Evolutionary conservation across 768 basidiomycete species (phyloP), one percentile per base, ranked within the genome.

Genomic region (Phallus indusiatus): DNA sequence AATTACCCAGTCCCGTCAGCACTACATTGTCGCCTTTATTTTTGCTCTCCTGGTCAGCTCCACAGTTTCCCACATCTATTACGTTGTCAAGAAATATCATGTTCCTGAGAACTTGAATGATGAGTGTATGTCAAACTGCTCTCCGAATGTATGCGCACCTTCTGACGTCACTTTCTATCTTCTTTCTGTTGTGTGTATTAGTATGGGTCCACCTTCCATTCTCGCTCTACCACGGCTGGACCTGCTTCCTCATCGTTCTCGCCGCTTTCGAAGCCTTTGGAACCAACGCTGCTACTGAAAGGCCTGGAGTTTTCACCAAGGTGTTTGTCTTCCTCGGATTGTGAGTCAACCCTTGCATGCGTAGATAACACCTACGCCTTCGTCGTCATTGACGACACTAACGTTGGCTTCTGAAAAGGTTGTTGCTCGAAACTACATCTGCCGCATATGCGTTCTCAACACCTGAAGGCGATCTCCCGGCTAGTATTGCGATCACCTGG

Each of bases 211-310:
- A 97, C 71, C 84, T 96, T 17, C 96, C 96, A 1, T 97, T 98
- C 81, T 94, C 90, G 1, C 83, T 97, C 52, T 96, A 88, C 74
- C 93, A 96, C 67, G 94, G 93, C 37, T 92, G 90, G 89, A 88
- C 85, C 11, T 90, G 90, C 56, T 83, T 93, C 60, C 81, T 90
- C 55, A 83, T 93, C 60, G 70, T 94, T 66, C 72, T 94, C 63
- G 85, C 88, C 47, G 88, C 79, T 1, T 94, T 94, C 66, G 86
- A 92, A 64, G 92, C 92, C 0, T 94, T 94, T 65, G 94, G 95
- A 63, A 82, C 85, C 61, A 79, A 94, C 69, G 84, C 88, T 0
- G 67, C 76, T 60, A 71, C 68, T 60, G 75, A 87, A 59, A 72
- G 68, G 34, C 85, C 90, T 2, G 91, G 93, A 46, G 74, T 93